Evolutionary conservation across 2,329 filamentous ascomycete genomes (phyloP).

Genomic region (Xylariaceae sp.): DNA sequence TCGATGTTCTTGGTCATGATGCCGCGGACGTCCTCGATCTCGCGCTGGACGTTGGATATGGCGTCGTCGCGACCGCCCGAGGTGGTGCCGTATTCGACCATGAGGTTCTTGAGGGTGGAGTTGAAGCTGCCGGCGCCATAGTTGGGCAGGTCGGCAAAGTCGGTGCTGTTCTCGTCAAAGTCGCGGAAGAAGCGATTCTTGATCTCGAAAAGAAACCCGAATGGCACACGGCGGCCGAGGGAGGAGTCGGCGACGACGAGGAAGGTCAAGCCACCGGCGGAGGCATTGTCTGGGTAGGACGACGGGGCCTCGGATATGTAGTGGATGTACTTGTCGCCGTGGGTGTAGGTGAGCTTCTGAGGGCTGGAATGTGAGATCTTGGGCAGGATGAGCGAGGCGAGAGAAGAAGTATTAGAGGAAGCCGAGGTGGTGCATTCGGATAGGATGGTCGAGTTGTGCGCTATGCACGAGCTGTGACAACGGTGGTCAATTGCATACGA

Average conservation of each 20-base stretch:
- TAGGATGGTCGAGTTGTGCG: constrained; percentile 88
- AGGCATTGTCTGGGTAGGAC: constrained; percentile 52
- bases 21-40: constrained; percentile 87
- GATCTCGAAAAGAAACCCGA: constrained; percentile 87
- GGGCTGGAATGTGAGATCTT: constrained; percentile 80
- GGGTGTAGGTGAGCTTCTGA: constrained; percentile 91
- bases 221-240: constrained; percentile 83
- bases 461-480: constrained; percentile 75
- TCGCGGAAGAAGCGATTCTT: constrained; percentile 78
- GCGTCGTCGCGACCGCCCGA: constrained; percentile 74
- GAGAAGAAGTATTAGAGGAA: constrained; percentile 75
- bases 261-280: constrained; percentile 82
- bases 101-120: constrained; percentile 66
- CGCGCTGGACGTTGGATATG: constrained; percentile 74
- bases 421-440: constrained; percentile 87
- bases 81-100: constrained; percentile 81
- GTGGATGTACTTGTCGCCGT: constrained; percentile 89
- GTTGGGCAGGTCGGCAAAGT: constrained; percentile 74
- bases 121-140: constrained; percentile 93
- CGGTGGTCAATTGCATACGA: neutral
- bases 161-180: constrained; percentile 62
- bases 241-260: constrained; percentile 80
- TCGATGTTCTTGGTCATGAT: constrained; percentile 98
- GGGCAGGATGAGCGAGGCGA: constrained; percentile 90
- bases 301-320: constrained; percentile 84